Evolutionary conservation across 2,329 filamentous ascomycete species (phyloP).

Genomic region (Blastomyces percursus): DNA sequence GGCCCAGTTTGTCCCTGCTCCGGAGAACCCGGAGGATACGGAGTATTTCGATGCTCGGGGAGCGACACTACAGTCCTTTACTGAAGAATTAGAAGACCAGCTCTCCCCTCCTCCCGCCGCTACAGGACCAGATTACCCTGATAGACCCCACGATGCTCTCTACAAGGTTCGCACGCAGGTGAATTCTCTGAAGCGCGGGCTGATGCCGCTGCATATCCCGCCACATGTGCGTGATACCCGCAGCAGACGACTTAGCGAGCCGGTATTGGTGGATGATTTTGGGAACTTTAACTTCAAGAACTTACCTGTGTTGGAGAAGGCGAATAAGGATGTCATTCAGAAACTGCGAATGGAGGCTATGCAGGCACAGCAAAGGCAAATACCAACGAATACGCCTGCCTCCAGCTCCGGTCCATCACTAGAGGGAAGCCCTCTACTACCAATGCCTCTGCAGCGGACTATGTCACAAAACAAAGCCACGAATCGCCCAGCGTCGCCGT

Average conservation of each 20-base stretch:
- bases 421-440: conserved; percentile 74
- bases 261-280: conserved; percentile 81
- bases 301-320: conserved; percentile 87
- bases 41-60: conserved; percentile 94
- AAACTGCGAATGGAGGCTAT: conserved; percentile 87
- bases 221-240: conserved; percentile 90
- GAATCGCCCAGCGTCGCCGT: conserved; percentile 77
- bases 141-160: conserved; percentile 87
- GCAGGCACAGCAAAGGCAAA: conserved; percentile 50
- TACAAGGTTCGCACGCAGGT: conserved; percentile 81
- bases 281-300: conserved; percentile 97
- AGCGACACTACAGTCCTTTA: conserved; percentile 82
- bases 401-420: conserved; percentile 56
- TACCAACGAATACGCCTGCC: conserved; percentile 24
- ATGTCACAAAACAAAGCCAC: conserved; percentile 69
- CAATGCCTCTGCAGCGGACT: conserved; percentile 69
- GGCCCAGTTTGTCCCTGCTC: conserved; percentile 85
- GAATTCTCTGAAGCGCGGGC: conserved; percentile 73
- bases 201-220: conserved; percentile 94
- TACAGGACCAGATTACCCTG: conserved; percentile 58
- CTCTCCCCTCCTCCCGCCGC: conserved; percentile 57
- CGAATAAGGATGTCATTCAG: conserved; percentile 97
- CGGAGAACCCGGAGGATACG: conserved; percentile 90
- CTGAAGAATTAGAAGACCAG: conserved; percentile 89
- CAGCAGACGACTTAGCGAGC: conserved; percentile 79